phyloP scores from a whole-genome alignment of 345 rosid species.

The Erysimum cheiranthoides region DNA sequence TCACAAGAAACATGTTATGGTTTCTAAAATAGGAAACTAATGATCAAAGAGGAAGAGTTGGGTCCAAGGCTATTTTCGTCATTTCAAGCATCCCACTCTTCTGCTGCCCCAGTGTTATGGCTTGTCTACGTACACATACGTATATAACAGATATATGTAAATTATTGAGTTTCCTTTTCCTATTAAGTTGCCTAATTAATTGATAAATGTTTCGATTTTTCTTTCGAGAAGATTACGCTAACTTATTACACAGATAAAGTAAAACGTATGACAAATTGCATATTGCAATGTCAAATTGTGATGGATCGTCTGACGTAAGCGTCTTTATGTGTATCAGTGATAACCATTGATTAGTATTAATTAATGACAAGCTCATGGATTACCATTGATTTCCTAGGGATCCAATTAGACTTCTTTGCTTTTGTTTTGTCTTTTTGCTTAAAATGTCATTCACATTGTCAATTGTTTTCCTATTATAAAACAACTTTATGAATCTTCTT shows the following conservation, averaged over 20 bases:
- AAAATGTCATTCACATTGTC: constrained; percentile 3
- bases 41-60: constrained; percentile 32
- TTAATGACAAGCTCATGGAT: constrained; percentile 20
- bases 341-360: constrained; percentile 9
- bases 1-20: constrained; percentile 40
- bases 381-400: constrained; percentile 22
- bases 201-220: neutral
- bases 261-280: constrained; percentile 14
- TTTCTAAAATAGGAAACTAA: constrained; percentile 40
- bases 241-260: constrained; percentile 23
- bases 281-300: neutral
- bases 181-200: neutral
- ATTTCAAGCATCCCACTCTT: constrained; percentile 2
- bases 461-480: constrained; percentile 16
- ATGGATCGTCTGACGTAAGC: constrained; percentile 21
- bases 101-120: neutral
- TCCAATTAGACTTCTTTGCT: constrained; percentile 2
- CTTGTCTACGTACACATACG: constrained; percentile 8
- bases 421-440: constrained; percentile 9
- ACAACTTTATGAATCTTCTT: constrained; percentile 8
- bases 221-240: constrained; percentile 16
- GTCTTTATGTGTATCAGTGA: constrained; percentile 12
- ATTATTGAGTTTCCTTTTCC: neutral
- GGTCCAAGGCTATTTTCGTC: constrained; percentile 41
- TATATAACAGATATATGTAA: neutral